phyloP scores from a whole-genome alignment of 805 yeast genomes.

The Phaffomyces antillensis region DNA sequence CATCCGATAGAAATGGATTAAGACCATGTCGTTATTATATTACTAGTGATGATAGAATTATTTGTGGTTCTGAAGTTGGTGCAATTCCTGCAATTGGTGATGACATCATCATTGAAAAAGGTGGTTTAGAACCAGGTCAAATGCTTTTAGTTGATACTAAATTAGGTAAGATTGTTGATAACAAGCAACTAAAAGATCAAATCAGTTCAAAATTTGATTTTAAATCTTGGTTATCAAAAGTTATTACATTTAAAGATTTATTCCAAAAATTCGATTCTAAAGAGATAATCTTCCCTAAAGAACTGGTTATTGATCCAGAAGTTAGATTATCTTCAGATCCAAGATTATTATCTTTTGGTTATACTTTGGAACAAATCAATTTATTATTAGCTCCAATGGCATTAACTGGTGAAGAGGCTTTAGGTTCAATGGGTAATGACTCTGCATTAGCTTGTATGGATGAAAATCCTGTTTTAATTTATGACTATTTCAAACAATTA shows the following conservation, averaged over 20 bases:
- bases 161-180: slow-evolving; percentile 89
- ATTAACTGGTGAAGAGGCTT: slow-evolving; percentile 80
- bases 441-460: slow-evolving; percentile 92
- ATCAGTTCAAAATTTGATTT: slow-evolving; percentile 84
- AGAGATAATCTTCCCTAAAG: slow-evolving; percentile 11
- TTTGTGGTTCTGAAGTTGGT: slow-evolving; percentile 98
- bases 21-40: slow-evolving; percentile 98
- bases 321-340: slow-evolving; percentile 65
- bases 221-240: slow-evolving; percentile 87
- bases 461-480: slow-evolving; percentile 83
- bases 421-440: slow-evolving; percentile 99
- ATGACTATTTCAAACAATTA: slow-evolving; percentile 91
- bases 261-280: slow-evolving; percentile 41
- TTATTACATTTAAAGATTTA: slow-evolving; percentile 78
- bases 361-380: slow-evolving; percentile 88
- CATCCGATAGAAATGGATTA: slow-evolving; percentile 92
- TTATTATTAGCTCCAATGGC: slow-evolving; percentile 92
- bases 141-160: slow-evolving; percentile 93
- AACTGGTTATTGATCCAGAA: slow-evolving; percentile 23
- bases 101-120: slow-evolving; percentile 76
- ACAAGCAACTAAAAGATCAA: slow-evolving; percentile 72
- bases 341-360: slow-evolving; percentile 79
- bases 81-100: slow-evolving; percentile 79
- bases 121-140: slow-evolving; percentile 93
- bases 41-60: slow-evolving; percentile 89